Evolutionary conservation across 2,329 filamentous ascomycete genomes (phyloP).

Genomic region (Penicillium verrucosum): DNA sequence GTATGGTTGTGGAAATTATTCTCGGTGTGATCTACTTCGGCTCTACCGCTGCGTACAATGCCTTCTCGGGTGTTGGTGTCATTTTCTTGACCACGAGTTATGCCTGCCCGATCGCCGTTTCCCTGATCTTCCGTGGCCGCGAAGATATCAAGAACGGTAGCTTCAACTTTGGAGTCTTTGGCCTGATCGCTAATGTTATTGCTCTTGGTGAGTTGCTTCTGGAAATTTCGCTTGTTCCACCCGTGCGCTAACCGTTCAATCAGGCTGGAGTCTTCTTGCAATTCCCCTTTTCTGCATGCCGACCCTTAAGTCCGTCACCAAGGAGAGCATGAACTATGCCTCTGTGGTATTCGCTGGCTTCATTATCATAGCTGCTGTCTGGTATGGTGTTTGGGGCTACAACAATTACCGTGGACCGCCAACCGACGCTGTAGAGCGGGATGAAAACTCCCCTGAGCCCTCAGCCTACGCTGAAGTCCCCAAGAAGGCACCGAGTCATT

Average conservation of each 20-base stretch:
- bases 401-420: constrained; percentile 49
- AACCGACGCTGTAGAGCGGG: constrained; percentile 25
- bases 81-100: constrained; percentile 72
- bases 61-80: constrained; percentile 75
- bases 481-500: not conserved
- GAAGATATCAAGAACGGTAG: constrained; percentile 49
- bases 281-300: constrained; percentile 64
- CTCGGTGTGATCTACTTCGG: constrained; percentile 76
- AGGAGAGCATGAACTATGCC: constrained; percentile 67
- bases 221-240: too few species aligned
- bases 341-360: constrained; percentile 70
- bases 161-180: constrained; percentile 58
- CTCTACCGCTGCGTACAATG: constrained; percentile 72
- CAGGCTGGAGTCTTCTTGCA: constrained; percentile 61
- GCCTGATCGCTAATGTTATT: constrained; percentile 61
- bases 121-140: constrained; percentile 56
- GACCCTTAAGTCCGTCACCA: constrained; percentile 57
- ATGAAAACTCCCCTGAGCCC: constrained; percentile 1
- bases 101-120: constrained; percentile 64
- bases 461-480: constrained; percentile 1
- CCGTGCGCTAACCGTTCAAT: too few species aligned
- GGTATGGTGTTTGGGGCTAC: constrained; percentile 69
- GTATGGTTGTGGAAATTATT: constrained; percentile 65
- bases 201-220: constrained; percentile 54
- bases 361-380: constrained; percentile 57